These are phyloP conservation scores for Dendrocalamus latiflorus DNA, from an alignment of 202 grass and related monocot genomes.

Conservation along the genomic window DNA sequence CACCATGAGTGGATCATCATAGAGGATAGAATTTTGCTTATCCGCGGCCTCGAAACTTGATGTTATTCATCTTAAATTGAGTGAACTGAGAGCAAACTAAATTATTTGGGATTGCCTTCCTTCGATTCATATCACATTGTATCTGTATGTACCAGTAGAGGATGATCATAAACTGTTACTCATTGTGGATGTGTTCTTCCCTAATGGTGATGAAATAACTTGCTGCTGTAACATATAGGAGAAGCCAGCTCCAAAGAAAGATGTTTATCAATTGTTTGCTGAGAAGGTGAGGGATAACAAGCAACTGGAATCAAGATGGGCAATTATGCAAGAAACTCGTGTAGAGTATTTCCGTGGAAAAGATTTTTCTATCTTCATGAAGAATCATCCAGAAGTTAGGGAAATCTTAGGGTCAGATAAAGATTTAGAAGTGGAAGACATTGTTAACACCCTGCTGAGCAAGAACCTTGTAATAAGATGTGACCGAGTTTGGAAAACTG, in stretches of 20 bases:
- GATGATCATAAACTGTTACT: not conserved
- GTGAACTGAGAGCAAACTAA: not conserved
- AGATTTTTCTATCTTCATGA: conserved; percentile 84
- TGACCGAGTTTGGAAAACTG: conserved; percentile 86
- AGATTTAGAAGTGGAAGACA: conserved; percentile 81
- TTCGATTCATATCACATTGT: not conserved
- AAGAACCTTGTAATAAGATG: conserved; percentile 88
- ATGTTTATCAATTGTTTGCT: conserved; percentile 84
- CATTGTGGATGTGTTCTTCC: not conserved
- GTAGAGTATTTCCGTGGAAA: conserved; percentile 99
- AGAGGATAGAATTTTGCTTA: not conserved
- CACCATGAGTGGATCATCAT: not conserved
- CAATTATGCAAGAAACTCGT: conserved; percentile 98
- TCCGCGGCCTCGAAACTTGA: not conserved
- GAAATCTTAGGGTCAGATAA: conserved; percentile 78
- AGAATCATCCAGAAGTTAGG: conserved; percentile 77
- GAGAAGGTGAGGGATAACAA: conserved; percentile 99
- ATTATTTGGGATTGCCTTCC: not conserved
- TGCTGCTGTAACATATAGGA: conserved; percentile 36
- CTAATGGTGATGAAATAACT: not conserved
- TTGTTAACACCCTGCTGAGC: conserved; percentile 67
- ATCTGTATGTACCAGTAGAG: not conserved
- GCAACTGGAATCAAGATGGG: conserved; percentile 94
- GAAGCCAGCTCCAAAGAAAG: conserved; percentile 70
- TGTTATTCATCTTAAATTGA: not conserved